Evolutionary conservation across 2,329 filamentous ascomycete species (phyloP).

Genomic region (Coleophoma eucalyptorum): DNA sequence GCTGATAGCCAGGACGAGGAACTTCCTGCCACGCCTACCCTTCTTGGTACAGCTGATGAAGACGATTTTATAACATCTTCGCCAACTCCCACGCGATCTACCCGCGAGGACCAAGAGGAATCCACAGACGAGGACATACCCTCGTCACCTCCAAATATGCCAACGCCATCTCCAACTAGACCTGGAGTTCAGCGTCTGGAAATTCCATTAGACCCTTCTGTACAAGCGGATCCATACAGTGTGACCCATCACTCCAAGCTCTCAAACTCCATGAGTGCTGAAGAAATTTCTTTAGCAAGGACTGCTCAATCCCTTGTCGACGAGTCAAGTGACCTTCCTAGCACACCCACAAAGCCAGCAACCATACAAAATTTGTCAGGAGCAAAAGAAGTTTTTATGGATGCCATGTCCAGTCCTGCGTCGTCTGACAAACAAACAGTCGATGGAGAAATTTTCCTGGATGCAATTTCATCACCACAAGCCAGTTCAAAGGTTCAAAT

Average conservation of each 20-base stretch:
- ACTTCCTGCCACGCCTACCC: conserved; percentile 21
- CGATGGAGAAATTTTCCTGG: conserved; percentile 20
- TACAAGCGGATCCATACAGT: conserved; percentile 16
- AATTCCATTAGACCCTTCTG: conserved; percentile 11
- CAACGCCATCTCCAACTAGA: neutral
- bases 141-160: conserved; percentile 17
- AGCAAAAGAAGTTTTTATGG: conserved; percentile 40
- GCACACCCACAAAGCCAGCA: conserved; percentile 12
- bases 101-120: conserved; percentile 50
- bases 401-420: conserved; percentile 42
- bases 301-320: neutral
- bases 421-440: conserved; percentile 19
- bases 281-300: neutral
- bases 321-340: neutral
- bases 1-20: neutral
- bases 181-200: too few relatives aligned
- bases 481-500: neutral
- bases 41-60: conserved; percentile 16
- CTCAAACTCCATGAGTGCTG: conserved; percentile 13
- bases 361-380: conserved; percentile 29
- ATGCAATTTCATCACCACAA: conserved; percentile 19
- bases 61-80: conserved; percentile 46
- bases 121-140: conserved; percentile 32
- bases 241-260: conserved; percentile 6
- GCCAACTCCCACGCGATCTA: conserved; percentile 45